These are phyloP conservation scores for Hypomontagnella monticulosa DNA, from an alignment of 495 filamentous ascomycete genomes.

Conservation along the genomic window DNA sequence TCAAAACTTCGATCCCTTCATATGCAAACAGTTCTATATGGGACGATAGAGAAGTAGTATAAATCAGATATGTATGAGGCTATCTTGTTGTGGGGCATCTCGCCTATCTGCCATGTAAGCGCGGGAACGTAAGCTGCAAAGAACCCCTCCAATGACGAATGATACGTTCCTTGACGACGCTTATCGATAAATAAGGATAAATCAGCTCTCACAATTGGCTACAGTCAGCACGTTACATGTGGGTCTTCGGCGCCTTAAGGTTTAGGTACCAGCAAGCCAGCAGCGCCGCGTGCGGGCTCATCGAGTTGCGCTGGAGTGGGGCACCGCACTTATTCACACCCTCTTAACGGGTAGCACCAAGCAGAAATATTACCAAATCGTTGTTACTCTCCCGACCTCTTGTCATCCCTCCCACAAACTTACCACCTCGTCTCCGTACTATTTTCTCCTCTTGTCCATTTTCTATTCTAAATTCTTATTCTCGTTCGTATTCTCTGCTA, in stretches of 20 bases:
- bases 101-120: slow-evolving; percentile 27
- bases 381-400: slow-evolving; percentile 29
- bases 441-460: slow-evolving; percentile 12
- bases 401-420: slow-evolving; percentile 35
- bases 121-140: slow-evolving; percentile 29
- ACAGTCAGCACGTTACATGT: slow-evolving; percentile 7
- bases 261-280: slow-evolving; percentile 35
- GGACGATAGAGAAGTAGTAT: too few relatives aligned
- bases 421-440: background rate
- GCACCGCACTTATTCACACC: slow-evolving; percentile 33
- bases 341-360: slow-evolving; percentile 29
- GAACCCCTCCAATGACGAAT: slow-evolving; percentile 38
- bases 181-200: slow-evolving; percentile 38
- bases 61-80: slow-evolving; percentile 8
- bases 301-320: slow-evolving; percentile 33
- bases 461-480: background rate
- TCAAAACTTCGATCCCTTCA: too few relatives aligned
- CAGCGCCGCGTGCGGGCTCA: too few relatives aligned
- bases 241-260: slow-evolving; percentile 25
- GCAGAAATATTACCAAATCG: slow-evolving; percentile 41
- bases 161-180: slow-evolving; percentile 20
- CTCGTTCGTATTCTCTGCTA: background rate
- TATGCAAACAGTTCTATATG: too few relatives aligned
- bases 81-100: slow-evolving; percentile 31
- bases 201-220: slow-evolving; percentile 9